Evolutionary conservation across 345 rosid species (phyloP).

Genomic region (Eucalyptus sp.): DNA sequence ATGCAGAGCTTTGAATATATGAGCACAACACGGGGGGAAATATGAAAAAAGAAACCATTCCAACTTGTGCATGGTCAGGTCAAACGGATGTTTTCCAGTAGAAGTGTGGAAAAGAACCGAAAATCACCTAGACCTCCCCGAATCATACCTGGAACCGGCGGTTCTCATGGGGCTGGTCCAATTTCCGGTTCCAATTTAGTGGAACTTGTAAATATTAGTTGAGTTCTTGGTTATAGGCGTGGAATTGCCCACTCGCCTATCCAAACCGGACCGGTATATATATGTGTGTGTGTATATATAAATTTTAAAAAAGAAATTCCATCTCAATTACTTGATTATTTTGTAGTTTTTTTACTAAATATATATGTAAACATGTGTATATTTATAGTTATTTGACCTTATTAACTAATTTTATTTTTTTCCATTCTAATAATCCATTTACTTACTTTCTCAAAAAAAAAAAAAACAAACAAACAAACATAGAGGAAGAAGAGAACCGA

Average conservation of each 20-base stretch:
- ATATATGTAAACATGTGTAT: too few species aligned
- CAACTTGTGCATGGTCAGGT: neutral
- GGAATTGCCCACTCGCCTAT: fast-evolving
- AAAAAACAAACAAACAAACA: fast-evolving
- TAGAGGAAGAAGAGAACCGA: too few species aligned
- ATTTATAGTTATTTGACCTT: too few species aligned
- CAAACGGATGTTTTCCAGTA: neutral
- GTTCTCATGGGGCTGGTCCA: fast-evolving
- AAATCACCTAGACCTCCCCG: fast-evolving
- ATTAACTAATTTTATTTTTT: too few species aligned
- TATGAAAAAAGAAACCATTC: too few species aligned
- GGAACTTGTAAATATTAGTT: fast-evolving
- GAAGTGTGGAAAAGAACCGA: fast-evolving
- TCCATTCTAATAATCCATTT: too few species aligned
- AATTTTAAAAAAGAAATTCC: too few species aligned
- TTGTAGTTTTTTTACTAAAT: too few species aligned
- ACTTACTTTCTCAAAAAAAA: too few species aligned
- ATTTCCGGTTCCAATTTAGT: fast-evolving
- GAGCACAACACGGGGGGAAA: neutral
- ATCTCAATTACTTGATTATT: too few species aligned
- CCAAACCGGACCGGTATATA: fast-evolving
- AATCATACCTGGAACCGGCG: fast-evolving
- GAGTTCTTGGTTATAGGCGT: fast-evolving
- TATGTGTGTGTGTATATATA: too few species aligned
- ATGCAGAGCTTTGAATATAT: fast-evolving